These are phyloP conservation scores for Umbelopsis ramanniana DNA, from an alignment of 192 early-diverging fungal genomes.

Conservation along the genomic window DNA sequence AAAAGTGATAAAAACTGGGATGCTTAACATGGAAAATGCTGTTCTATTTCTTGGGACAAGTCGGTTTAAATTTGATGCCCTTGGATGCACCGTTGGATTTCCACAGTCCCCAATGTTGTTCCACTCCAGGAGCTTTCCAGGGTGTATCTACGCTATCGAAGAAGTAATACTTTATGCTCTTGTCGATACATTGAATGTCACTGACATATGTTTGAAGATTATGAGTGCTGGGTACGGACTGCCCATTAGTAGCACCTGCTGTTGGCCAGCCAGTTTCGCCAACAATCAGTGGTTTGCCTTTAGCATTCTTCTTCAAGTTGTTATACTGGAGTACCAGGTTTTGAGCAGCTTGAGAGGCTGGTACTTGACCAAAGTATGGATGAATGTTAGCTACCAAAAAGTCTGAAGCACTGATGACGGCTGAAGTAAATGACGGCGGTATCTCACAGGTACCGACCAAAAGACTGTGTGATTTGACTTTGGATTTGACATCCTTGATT, in stretches of 20 bases:
- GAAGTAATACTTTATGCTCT: slow-evolving; percentile 55
- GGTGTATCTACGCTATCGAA: slow-evolving; percentile 61
- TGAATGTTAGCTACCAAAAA: slow-evolving; percentile 59
- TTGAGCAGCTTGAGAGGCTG: slow-evolving; percentile 47
- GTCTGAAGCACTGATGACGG: slow-evolving; percentile 54
- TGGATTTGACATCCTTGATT: slow-evolving; percentile 32
- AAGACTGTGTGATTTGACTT: slow-evolving; percentile 6
- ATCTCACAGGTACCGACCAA: slow-evolving; percentile 58
- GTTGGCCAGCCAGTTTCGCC: slow-evolving; percentile 69
- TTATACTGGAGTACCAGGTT: slow-evolving; percentile 52
- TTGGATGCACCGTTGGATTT: slow-evolving; percentile 22
- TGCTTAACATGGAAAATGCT: background rate
- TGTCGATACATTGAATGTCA: slow-evolving; percentile 46
- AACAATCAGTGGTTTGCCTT: slow-evolving; percentile 50
- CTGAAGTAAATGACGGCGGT: slow-evolving; percentile 37
- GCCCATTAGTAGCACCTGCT: slow-evolving; percentile 47
- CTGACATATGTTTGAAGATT: slow-evolving; percentile 49
- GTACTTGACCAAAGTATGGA: slow-evolving; percentile 60
- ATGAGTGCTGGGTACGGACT: slow-evolving; percentile 47
- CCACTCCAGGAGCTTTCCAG: slow-evolving; percentile 54
- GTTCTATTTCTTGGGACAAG: background rate
- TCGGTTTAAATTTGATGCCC: background rate
- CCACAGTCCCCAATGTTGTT: slow-evolving; percentile 32
- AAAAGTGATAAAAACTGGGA: no score
- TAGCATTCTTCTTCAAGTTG: slow-evolving; percentile 45